A percentile compares a stretch with the other conserved stretches of the same genome.
phyloP scores from a whole-genome alignment of 1,284 basidiomycete species.

The Ceratobasidium papillatum region DNA sequence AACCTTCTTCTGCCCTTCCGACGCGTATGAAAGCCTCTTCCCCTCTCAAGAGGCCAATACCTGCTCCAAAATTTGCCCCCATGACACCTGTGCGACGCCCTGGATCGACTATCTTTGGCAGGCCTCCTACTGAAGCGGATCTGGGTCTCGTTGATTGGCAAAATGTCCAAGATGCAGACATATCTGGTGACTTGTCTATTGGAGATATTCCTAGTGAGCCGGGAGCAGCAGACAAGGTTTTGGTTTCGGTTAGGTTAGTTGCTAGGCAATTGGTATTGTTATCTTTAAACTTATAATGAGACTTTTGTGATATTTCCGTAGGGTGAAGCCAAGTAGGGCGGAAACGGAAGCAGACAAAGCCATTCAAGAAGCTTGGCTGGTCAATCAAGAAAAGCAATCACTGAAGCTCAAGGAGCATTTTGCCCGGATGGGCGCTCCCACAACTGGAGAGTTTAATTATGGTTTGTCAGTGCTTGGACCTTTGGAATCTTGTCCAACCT shows the following conservation, averaged over 20 bases:
- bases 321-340: conserved; percentile 38
- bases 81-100: conserved; percentile 12
- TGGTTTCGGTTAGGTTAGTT: conserved; percentile 82
- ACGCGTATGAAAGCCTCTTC: conserved; percentile 14
- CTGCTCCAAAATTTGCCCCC: conserved; percentile 27
- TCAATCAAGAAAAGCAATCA: conserved; percentile 54
- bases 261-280: neutral
- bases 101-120: conserved; percentile 19
- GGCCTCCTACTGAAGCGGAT: conserved; percentile 63
- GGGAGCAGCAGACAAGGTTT: conserved; percentile 81
- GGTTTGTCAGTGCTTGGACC: conserved; percentile 43
- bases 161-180: conserved; percentile 53
- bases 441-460: conserved; percentile 68
- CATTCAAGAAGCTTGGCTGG: conserved; percentile 64
- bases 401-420: conserved; percentile 68
- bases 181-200: conserved; percentile 57
- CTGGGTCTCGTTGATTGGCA: conserved; percentile 76
- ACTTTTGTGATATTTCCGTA: conserved; percentile 34
- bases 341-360: conserved; percentile 54
- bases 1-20: conserved; percentile 15
- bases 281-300: conserved; percentile 49
- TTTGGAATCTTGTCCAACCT: neutral
- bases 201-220: conserved; percentile 61
- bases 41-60: conserved; percentile 16
- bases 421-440: conserved; percentile 56